These are phyloP conservation scores for Fonsecaea monophora DNA, from an alignment of 2,329 filamentous ascomycete genomes.

Conservation along the genomic window DNA sequence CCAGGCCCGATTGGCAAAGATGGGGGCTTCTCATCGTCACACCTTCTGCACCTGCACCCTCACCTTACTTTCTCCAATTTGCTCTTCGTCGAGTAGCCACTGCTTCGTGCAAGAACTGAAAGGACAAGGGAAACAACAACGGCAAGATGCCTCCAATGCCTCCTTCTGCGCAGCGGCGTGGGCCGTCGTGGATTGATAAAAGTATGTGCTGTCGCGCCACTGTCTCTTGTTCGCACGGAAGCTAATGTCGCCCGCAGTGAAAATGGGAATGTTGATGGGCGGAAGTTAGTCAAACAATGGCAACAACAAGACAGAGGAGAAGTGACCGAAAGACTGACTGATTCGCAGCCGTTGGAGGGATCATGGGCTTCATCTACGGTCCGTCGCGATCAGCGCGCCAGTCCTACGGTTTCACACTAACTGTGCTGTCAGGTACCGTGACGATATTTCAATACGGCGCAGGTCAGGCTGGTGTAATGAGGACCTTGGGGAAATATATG, in stretches of 20 bases:
- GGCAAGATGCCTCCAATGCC: slow-evolving; percentile 44
- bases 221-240: slow-evolving; percentile 18
- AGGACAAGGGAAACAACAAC: not conserved
- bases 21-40: slow-evolving; percentile 1
- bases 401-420: slow-evolving; percentile 21
- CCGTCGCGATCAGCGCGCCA: slow-evolving; percentile 42
- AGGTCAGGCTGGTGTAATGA: slow-evolving; percentile 89
- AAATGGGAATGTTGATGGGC: slow-evolving; percentile 99
- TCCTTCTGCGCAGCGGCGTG: slow-evolving; percentile 47
- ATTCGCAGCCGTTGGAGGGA: slow-evolving; percentile 80
- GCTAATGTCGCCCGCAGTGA: slow-evolving; percentile 66
- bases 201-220: slow-evolving; percentile 55
- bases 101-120: not conserved
- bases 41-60: slow-evolving; percentile 2
- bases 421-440: slow-evolving; percentile 70
- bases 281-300: slow-evolving; percentile 72
- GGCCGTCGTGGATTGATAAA: slow-evolving; percentile 74
- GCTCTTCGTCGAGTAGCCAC: not conserved
- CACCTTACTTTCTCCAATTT: slow-evolving; percentile 17
- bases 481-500: slow-evolving; percentile 97
- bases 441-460: slow-evolving; percentile 96
- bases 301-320: not conserved
- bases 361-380: slow-evolving; percentile 99
- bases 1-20: slow-evolving; percentile 2
- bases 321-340: slow-evolving; percentile 33